phyloP scores from a whole-genome alignment of 1,284 basidiomycete species.

The Ceratobasidium sp. region DNA sequence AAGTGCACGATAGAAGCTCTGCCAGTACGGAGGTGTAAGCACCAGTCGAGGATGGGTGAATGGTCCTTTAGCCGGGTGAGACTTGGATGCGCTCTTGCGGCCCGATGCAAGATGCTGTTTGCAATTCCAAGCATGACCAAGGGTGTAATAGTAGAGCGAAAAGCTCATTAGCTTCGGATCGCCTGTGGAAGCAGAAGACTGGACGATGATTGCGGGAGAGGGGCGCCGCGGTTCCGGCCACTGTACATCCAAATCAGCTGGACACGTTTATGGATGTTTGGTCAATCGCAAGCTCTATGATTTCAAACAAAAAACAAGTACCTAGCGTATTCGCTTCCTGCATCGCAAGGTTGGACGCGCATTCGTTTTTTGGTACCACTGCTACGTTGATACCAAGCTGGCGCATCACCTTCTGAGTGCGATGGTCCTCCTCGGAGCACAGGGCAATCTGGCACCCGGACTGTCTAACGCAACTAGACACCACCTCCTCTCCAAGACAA shows the following conservation, averaged over 20 bases:
- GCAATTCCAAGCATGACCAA: constrained; percentile 1
- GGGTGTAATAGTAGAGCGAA: constrained; percentile 27
- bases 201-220: neutral
- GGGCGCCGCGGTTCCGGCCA: constrained; percentile 5
- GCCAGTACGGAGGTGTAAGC: neutral
- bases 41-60: neutral
- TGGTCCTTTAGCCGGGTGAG: neutral
- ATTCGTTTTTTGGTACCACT: neutral
- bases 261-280: neutral
- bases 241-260: neutral
- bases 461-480: neutral
- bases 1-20: neutral
- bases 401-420: neutral
- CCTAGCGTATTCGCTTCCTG: neutral
- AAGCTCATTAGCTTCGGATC: constrained; percentile 12
- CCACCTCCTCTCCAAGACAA: neutral
- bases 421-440: neutral
- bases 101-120: neutral
- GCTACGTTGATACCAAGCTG: neutral
- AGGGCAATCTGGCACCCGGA: neutral
- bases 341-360: neutral
- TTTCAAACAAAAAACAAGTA: neutral
- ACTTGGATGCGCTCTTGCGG: no score
- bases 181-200: neutral
- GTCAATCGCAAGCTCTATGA: neutral